A percentile compares a stretch with the other conserved stretches of the same genome.
phyloP scores from a whole-genome alignment of 192 early-diverging fungal species.

The Coemansia sp. region DNA sequence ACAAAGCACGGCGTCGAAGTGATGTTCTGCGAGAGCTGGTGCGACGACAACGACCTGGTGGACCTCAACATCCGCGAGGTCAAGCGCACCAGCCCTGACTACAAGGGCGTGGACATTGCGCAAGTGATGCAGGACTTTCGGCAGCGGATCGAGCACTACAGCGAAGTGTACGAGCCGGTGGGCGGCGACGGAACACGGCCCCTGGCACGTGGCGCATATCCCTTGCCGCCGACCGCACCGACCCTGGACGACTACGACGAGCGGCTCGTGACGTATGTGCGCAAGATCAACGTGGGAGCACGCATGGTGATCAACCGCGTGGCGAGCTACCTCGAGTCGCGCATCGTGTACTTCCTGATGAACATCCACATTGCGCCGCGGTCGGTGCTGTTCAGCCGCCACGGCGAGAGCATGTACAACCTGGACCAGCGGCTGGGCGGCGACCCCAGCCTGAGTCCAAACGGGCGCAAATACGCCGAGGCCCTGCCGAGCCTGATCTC shows the following conservation, averaged over 20 bases:
- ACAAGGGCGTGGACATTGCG: constrained; percentile 79
- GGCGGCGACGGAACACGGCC: constrained; percentile 55
- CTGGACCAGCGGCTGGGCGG: constrained; percentile 91
- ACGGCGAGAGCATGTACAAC: constrained; percentile 96
- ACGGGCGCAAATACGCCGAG: constrained; percentile 82
- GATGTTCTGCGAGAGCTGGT: constrained; percentile 96
- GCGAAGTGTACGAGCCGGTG: constrained; percentile 86
- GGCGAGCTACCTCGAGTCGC: constrained; percentile 91
- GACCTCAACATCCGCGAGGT: constrained; percentile 93
- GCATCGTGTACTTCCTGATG: constrained; percentile 99
- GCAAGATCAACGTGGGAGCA: constrained; percentile 91
- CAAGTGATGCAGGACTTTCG: constrained; percentile 89
- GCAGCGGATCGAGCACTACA: constrained; percentile 90
- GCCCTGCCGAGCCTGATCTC: constrained; percentile 80
- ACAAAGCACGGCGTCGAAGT: constrained; percentile 77
- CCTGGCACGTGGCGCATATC: constrained; percentile 52
- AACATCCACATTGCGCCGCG: constrained; percentile 96
- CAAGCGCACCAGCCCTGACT: constrained; percentile 94
- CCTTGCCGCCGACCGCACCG: constrained; percentile 40
- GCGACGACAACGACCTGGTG: constrained; percentile 85
- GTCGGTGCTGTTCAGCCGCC: constrained; percentile 88
- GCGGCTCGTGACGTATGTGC: constrained; percentile 78
- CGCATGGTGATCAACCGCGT: constrained; percentile 93
- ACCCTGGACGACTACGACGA: constrained; percentile 59
- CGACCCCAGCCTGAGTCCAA: constrained; percentile 84